These are phyloP conservation scores for Lasiodiplodia hormozganensis DNA, from an alignment of 2,329 filamentous ascomycete species.

Conservation along the genomic window DNA sequence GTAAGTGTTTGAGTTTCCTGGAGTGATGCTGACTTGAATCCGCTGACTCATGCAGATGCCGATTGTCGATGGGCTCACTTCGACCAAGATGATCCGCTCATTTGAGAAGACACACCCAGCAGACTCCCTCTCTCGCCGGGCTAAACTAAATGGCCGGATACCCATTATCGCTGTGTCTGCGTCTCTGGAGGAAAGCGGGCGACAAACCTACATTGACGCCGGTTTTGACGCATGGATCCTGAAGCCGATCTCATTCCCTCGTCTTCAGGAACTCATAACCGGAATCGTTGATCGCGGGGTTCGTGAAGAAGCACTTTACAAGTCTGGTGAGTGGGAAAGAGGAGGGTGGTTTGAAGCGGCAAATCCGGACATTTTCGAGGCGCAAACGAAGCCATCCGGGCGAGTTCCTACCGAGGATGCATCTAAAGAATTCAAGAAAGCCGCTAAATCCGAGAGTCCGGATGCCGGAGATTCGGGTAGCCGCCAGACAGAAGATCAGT, in stretches of 20 bases:
- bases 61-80: conserved; percentile 82
- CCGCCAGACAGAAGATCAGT: conserved; percentile 37
- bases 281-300: conserved; percentile 70
- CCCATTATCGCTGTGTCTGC: conserved; percentile 90
- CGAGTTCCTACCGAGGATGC: conserved; percentile 30
- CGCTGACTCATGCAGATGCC: conserved; percentile 71
- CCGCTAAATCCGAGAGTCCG: conserved; percentile 35
- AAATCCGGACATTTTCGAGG: conserved; percentile 46
- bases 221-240: conserved; percentile 93
- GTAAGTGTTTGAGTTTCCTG: conserved; percentile 55
- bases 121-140: conserved; percentile 65
- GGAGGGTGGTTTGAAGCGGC: conserved; percentile 79
- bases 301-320: conserved; percentile 70
- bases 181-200: conserved; percentile 75
- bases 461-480: conserved; percentile 33
- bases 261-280: conserved; percentile 71
- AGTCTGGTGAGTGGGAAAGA: conserved; percentile 77
- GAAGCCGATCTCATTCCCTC: conserved; percentile 83
- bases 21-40: background rate
- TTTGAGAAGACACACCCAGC: conserved; percentile 65
- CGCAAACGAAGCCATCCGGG: conserved; percentile 44
- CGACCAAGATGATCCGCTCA: conserved; percentile 82
- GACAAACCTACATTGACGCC: conserved; percentile 72
- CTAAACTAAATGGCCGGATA: conserved; percentile 67
- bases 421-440: conserved; percentile 34